Conservation (phyloP, 352 stramenopile genomes). For the Globisporangium okanoganense region DNA sequence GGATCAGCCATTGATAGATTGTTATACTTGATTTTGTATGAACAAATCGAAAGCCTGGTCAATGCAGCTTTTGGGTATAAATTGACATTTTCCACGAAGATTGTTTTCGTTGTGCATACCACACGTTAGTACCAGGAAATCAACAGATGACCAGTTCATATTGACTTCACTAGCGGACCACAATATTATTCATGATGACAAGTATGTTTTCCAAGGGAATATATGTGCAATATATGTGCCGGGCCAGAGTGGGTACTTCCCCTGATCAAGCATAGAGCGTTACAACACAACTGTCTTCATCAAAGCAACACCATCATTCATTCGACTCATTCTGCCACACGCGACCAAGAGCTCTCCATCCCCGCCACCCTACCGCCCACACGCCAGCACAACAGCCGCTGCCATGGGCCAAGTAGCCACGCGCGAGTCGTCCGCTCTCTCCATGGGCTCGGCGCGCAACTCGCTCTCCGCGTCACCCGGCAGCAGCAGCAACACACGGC, state of each 20-base stretch:
- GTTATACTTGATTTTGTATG: neutral
- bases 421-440: slow-evolving; percentile 2
- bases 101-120: neutral
- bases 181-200: neutral
- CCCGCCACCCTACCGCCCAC: neutral
- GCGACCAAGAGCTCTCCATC: neutral
- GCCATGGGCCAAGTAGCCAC: slow-evolving; percentile 6
- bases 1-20: neutral
- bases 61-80: neutral
- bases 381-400: neutral
- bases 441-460: neutral
- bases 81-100: too few relatives aligned
- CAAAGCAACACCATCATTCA: neutral
- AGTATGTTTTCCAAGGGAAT: neutral
- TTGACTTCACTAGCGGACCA: too few relatives aligned
- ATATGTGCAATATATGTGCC: too few relatives aligned
- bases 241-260: neutral
- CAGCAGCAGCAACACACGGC: neutral
- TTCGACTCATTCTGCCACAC: neutral
- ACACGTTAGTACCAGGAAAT: neutral
- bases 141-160: neutral
- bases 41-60: neutral
- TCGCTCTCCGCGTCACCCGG: slow-evolving; percentile 3
- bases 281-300: neutral
- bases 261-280: neutral